Evolutionary conservation across 163 green algal species (phyloP).

Genomic region (Trebouxiophyceae sp.): DNA sequence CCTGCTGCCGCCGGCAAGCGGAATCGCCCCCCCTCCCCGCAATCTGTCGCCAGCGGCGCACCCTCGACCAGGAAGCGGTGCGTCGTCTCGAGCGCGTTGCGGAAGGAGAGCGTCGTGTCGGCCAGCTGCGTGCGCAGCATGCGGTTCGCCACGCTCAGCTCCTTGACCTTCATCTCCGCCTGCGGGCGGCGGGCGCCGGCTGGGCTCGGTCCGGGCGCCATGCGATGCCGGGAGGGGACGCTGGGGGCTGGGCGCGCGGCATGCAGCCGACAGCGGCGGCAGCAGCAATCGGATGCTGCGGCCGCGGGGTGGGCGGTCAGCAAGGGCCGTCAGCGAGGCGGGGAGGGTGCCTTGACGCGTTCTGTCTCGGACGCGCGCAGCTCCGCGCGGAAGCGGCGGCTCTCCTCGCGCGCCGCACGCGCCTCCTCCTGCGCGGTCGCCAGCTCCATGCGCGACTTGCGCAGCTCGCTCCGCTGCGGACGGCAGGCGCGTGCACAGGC

Average conservation of each 20-base stretch:
- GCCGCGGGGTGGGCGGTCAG: conserved; percentile 8
- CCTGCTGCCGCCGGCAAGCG: too few relatives aligned
- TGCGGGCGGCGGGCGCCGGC: too few relatives aligned
- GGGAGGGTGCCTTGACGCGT: background rate
- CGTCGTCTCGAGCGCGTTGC: conserved; percentile 25
- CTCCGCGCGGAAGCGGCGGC: background rate
- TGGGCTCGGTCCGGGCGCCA: too few relatives aligned
- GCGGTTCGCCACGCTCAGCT: conserved; percentile 21
- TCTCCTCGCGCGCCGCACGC: background rate
- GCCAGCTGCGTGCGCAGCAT: conserved; percentile 38
- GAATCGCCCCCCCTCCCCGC: too few relatives aligned
- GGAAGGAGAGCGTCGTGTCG: conserved; percentile 32
- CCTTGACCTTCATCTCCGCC: conserved; percentile 14
- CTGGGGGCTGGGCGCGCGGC: too few relatives aligned
- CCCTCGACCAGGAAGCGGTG: conserved; percentile 22
- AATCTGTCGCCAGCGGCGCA: too few relatives aligned
- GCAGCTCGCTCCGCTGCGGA: conserved; percentile 32
- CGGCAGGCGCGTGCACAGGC: too few relatives aligned
- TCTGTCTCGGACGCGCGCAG: conserved; percentile 2
- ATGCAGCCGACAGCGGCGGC: too few relatives aligned
- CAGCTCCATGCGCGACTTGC: conserved; percentile 38
- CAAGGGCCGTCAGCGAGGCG: background rate
- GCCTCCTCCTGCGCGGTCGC: conserved; percentile 30
- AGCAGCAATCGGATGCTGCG: conserved; percentile 5
- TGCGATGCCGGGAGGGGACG: too few relatives aligned